These are phyloP conservation scores for Acanthamoeba polyphaga DNA, from an alignment of 208 protist species.

Conservation along the genomic window DNA sequence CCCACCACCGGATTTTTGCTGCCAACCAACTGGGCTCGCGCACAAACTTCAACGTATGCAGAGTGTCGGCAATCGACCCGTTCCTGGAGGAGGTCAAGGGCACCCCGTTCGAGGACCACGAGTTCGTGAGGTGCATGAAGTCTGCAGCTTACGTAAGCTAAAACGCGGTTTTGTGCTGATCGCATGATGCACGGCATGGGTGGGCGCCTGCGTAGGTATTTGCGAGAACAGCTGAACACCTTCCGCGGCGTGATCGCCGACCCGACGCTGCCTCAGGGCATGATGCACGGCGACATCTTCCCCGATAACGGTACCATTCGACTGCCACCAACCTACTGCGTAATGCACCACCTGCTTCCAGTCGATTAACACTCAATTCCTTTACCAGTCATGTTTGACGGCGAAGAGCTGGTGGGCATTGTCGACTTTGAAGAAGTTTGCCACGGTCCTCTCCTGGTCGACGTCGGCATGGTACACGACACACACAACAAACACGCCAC, in stretches of 20 bases:
- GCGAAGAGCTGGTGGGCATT: conserved; percentile 40
- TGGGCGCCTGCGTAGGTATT: background rate
- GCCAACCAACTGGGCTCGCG: background rate
- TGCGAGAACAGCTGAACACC: background rate
- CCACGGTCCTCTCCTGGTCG: conserved; percentile 5
- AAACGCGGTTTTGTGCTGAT: background rate
- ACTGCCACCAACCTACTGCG: no score
- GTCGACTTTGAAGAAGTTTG: conserved; percentile 73
- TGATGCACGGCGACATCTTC: conserved; percentile 70
- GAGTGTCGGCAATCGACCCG: conserved; percentile 8
- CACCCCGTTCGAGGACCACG: background rate
- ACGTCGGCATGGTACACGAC: conserved; percentile 52
- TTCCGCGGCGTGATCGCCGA: conserved; percentile 11
- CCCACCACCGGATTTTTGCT: background rate
- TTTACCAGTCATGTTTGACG: background rate
- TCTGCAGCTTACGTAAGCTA: background rate
- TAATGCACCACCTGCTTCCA: no score
- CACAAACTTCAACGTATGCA: background rate
- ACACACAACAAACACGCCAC: no score
- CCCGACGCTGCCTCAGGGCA: conserved; percentile 39
- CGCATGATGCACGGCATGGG: background rate
- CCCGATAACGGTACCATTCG: conserved; percentile 13
- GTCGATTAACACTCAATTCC: background rate
- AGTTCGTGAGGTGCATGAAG: background rate
- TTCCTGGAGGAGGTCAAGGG: conserved; percentile 56